Conservation (phyloP, 2,329 filamentous ascomycete species). For the Fragosphaeria purpurea region DNA sequence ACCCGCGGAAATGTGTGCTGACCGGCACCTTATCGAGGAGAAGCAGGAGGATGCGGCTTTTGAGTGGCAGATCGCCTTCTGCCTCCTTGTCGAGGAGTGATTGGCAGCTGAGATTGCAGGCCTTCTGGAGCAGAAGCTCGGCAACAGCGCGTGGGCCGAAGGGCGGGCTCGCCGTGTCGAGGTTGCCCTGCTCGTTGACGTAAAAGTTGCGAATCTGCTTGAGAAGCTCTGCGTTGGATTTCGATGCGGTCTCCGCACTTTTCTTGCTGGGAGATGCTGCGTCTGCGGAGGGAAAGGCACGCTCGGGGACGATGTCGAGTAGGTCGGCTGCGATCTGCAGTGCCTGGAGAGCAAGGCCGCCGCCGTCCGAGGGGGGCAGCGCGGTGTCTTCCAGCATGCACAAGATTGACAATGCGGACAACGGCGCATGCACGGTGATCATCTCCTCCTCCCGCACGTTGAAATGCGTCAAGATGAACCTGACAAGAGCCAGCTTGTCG, state of each 20-base stretch:
- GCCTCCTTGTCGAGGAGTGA: conserved; percentile 31
- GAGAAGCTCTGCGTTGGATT: conserved; percentile 41
- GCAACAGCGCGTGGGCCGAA: conserved; percentile 46
- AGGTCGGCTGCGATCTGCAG: conserved; percentile 44
- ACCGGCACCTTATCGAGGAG: conserved; percentile 43
- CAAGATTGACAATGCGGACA: conserved; percentile 57
- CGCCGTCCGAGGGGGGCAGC: conserved; percentile 15
- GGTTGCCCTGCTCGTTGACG: conserved; percentile 56
- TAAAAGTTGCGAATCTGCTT: conserved; percentile 58
- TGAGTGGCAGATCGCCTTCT: conserved; percentile 41
- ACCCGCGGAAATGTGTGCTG: conserved; percentile 35
- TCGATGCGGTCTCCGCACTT: background rate
- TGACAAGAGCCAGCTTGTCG: conserved; percentile 60
- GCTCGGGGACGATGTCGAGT: conserved; percentile 54
- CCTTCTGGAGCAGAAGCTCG: conserved; percentile 55
- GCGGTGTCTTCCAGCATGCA: conserved; percentile 48
- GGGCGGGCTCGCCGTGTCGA: conserved; percentile 52
- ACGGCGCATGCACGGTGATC: conserved; percentile 73
- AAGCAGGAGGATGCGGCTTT: conserved; percentile 49
- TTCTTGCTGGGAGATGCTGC: background rate
- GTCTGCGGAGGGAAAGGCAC: conserved; percentile 40
- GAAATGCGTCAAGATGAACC: conserved; percentile 78
- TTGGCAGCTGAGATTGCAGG: conserved; percentile 40
- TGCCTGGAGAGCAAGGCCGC: conserved; percentile 21
- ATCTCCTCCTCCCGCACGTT: conserved; percentile 96